phyloP scores from a whole-genome alignment of 441 rosid genomes.

The Corymbia calophylla region DNA sequence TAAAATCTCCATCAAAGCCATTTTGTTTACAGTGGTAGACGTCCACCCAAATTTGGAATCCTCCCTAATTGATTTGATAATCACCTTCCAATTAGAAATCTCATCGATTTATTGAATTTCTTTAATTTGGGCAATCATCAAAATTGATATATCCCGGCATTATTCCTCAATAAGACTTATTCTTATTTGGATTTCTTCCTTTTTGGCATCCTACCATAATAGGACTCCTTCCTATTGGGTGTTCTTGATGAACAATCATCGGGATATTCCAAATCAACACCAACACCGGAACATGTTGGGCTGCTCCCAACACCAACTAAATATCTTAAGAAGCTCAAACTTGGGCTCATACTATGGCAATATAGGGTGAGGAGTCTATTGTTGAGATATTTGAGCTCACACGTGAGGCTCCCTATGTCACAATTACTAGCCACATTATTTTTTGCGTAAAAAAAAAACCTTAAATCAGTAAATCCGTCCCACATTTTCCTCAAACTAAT shows the following conservation, averaged over 20 bases:
- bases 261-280: too few relatives aligned
- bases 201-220: accelerated
- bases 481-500: not conserved
- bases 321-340: not conserved
- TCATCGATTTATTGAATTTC: too few relatives aligned
- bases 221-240: not conserved
- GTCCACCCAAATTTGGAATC: too few relatives aligned
- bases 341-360: not conserved
- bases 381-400: not conserved
- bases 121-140: too few relatives aligned
- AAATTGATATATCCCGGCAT: accelerated
- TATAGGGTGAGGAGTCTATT: too few relatives aligned
- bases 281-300: too few relatives aligned
- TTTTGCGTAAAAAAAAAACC: not conserved
- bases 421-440: not conserved
- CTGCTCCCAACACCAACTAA: too few relatives aligned
- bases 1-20: too few relatives aligned
- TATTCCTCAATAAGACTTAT: accelerated
- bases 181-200: accelerated
- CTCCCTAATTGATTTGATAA: not conserved
- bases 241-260: not conserved
- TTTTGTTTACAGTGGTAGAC: too few relatives aligned
- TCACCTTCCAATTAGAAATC: not conserved
- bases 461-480: accelerated
- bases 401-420: not conserved